A percentile compares a stretch with the other conserved stretches of the same genome.
phyloP scores from a whole-genome alignment of 176 grass and related monocot species.

The Avena atlantica region DNA sequence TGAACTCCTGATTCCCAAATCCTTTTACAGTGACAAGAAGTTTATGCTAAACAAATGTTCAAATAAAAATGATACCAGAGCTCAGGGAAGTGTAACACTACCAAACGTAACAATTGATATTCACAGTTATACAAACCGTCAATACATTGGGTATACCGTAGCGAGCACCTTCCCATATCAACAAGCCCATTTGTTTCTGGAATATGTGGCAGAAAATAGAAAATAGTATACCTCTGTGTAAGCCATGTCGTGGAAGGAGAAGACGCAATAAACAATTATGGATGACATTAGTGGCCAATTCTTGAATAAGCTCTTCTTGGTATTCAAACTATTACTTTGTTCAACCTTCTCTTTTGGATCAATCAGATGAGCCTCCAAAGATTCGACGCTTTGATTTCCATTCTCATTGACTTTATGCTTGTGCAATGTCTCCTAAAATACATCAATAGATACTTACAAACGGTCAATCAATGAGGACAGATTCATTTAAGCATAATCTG shows the following conservation, averaged over 20 bases:
- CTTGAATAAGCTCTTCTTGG: slow-evolving; percentile 45
- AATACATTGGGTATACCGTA: background rate
- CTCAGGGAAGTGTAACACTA: background rate
- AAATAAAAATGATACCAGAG: background rate
- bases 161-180: slow-evolving; percentile 1
- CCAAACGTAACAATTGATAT: slow-evolving; percentile 23
- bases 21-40: background rate
- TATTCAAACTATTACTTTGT: slow-evolving; percentile 40
- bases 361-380: slow-evolving; percentile 61
- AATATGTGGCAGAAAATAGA: background rate
- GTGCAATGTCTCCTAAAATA: slow-evolving; percentile 85
- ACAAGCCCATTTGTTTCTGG: background rate
- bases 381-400: slow-evolving; percentile 47
- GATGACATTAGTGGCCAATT: slow-evolving; percentile 33
- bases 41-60: background rate
- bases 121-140: slow-evolving; percentile 1
- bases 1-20: background rate
- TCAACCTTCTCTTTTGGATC: slow-evolving; percentile 48
- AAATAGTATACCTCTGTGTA: slow-evolving; percentile 27
- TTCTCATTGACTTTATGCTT: slow-evolving; percentile 55
- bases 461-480: background rate
- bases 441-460: slow-evolving; percentile 18
- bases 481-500: background rate
- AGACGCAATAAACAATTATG: slow-evolving; percentile 24
- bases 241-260: slow-evolving; percentile 32